Evolutionary conservation across 495 filamentous ascomycete genomes (phyloP), one percentile per base, ranked within the genome.

Genomic region (Talaromyces thailandensis): DNA sequence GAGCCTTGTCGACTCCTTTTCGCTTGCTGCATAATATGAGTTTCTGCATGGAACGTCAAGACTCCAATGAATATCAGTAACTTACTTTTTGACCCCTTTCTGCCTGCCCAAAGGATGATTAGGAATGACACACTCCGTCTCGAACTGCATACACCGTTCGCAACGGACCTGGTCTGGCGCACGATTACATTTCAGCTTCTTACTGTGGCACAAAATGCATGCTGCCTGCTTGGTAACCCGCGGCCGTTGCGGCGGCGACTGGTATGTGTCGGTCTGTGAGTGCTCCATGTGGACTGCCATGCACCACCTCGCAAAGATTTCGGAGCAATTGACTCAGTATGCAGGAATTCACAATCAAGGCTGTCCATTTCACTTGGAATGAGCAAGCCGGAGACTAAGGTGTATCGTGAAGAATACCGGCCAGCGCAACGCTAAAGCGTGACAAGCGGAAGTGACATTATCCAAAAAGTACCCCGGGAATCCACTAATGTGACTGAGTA

Each of bases 31-130:
- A 58, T 23, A 6, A 65, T 63, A 23, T 62, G 23, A 45, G 57
- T 26, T 43, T 45, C 14, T 35, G 4, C n/a, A 6, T 14, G 24
- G n/a, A 61, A 66, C 60, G 68, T 48, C 52, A 28, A 52, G 24
- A 37, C 21, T 24, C 24, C n/a, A 56, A 18, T 43, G 18, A 45
- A 35, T 23, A 14, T 45, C 14, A n/a, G 24, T 56, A 37, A 70
- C 82, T 76, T 69, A 86, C 87, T 90, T 90, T 68, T 89, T 88
- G 50, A 89, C 85, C 3, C 88, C 88, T 69, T 89, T 89, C 62
- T 88, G 86, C 61, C 88, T 76, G 8, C 88, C 88, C 9, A 89
- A 79, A 56, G 87, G 86, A 70, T 89, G 87, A 43, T 81, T 83
- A 3, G 87, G 87, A 9, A 88, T 81, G 9, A 86, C 74, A 68